These are phyloP conservation scores for Purshia tridentata DNA, from an alignment of 306 rosid genomes.

Conservation along the genomic window DNA sequence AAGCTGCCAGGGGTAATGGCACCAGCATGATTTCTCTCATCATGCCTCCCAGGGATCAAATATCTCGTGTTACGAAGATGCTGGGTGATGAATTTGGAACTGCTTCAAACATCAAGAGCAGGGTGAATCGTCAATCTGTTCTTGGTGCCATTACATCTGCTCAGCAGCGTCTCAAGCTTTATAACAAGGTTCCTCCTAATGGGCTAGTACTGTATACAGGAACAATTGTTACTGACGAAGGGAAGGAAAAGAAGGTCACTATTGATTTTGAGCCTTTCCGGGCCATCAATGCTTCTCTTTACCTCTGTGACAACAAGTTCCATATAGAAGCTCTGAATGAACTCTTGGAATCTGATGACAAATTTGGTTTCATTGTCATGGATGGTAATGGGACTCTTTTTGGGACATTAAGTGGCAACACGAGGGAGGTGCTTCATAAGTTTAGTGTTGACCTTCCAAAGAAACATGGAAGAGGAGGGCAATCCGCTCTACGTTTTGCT, in stretches of 20 bases:
- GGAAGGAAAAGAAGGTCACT: constrained; percentile 92
- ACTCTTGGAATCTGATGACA: constrained; percentile 85
- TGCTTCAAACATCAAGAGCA: constrained; percentile 87
- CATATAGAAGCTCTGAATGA: constrained; percentile 88
- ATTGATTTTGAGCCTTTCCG: constrained; percentile 89
- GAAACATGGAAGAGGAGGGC: constrained; percentile 96
- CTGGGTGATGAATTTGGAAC: constrained; percentile 93
- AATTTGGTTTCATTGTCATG: constrained; percentile 86
- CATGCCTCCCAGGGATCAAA: constrained; percentile 92
- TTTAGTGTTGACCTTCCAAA: constrained; percentile 84
- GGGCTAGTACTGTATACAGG: constrained; percentile 85
- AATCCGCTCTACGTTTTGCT: constrained; percentile 85
- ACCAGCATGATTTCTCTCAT: constrained; percentile 94
- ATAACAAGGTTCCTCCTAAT: constrained; percentile 86
- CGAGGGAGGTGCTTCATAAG: constrained; percentile 85
- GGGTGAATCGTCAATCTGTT: constrained; percentile 89
- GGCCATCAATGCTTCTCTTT: constrained; percentile 84
- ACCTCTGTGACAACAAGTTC: constrained; percentile 88
- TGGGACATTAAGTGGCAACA: constrained; percentile 86
- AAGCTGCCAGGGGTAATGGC: constrained; percentile 88
- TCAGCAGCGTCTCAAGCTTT: constrained; percentile 83
- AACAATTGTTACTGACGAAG: constrained; percentile 83
- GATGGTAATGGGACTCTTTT: constrained; percentile 93
- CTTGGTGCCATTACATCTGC: constrained; percentile 89
- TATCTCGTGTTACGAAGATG: constrained; percentile 92